Evolutionary conservation across 768 basidiomycete species (phyloP), one percentile per base, ranked within the genome.

Genomic region (Leccinum incarnatum): DNA sequence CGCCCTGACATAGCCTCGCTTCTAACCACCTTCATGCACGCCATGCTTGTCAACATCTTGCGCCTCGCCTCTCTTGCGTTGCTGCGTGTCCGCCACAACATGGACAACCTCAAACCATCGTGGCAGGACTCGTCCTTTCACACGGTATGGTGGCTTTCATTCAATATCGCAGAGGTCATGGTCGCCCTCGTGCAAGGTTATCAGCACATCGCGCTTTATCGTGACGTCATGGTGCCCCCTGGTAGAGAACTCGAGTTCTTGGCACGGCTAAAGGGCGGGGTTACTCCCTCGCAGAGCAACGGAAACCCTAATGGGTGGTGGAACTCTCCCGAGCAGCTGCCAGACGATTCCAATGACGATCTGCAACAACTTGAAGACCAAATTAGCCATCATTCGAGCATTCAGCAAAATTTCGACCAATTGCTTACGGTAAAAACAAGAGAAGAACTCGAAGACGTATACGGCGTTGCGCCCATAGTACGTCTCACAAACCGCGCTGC

Each of bases 381-480:
- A 52, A 17, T 14, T 6, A 34, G 53, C 23, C 51, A 59, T 55
- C 64, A 3, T 61, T 79, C 14, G 58, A 83, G 81, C 56, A 78
- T 89, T 32, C 86, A 90, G 58, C 75, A 78, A 45, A 88, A 91
- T 68, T 74, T 93, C 34, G 85, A 90, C 27, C 77, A 83, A 67
- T 72, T 93, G 23, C 69, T 90, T 42, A 75, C 78, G 2, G 70
- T 90, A 54, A 87, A 86, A 65, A 79, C 77, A 19, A 76, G 91
- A 45, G 86, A 89, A 67, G 92, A 93, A 58, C 72, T 94, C 40
- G 91, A 93, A 68, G 83, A 85, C 51, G 79, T 91, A 5, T 93
- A 91, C 65, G 91, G 91, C 2, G 72, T 89, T n/a, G 88, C 92
- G 3, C 78, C 88, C 40, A 84, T 93, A 49, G 89, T 91, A 71